Base-by-base conservation (phyloP, 1,139 yeast species). In the Pneumocystis wakefieldiae region DNA sequence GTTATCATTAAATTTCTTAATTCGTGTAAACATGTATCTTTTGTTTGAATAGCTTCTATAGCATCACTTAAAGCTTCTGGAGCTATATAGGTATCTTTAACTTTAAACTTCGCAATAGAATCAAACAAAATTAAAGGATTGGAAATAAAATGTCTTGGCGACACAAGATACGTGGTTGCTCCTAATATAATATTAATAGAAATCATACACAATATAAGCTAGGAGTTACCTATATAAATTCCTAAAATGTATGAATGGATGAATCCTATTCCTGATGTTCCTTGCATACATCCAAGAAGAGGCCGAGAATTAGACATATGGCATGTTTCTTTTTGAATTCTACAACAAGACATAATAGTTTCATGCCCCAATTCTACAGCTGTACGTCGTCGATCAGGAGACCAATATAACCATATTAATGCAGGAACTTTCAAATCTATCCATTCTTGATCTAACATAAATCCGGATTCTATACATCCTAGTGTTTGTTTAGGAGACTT, bases 251-350 rank as follows among this genome's bases (percentile, higher is more conserved):
- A 84, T 15, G 95, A 81, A 71, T 89, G 94, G 39, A 92, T 76
- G 71, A 94, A 91, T 0, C 98, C 98, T 60, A 91, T 75, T 0
- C 97, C 97, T 1, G 82, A 76, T 0, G 90, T 82, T 69, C 91
- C 94, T 62, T 95, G 82, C 8, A 88, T 95, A 73, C 96, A 85
- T 0, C 96, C 96, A 59, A 92, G 80, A 12, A 92, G 78, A 0
- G 96, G 85, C 59, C 84, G 81, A 41, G 82, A 80, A 59, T 87
- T 81, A 10, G 85, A 81, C 76, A 92, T 78, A 68, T 88, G 92
- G 70, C 96, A 87, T 0, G 97, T 91, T 71, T 92, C 97, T 70
- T 92, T 92, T 71, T 90, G 82, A 15, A 88, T 86, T 70, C 91
- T 89, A 73, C 97, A 90, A 73, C 88, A 81, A 0, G 90, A 85